Evolutionary conservation across 352 stramenopile species (phyloP).

Genomic region (Phytophthora aleatoria): DNA sequence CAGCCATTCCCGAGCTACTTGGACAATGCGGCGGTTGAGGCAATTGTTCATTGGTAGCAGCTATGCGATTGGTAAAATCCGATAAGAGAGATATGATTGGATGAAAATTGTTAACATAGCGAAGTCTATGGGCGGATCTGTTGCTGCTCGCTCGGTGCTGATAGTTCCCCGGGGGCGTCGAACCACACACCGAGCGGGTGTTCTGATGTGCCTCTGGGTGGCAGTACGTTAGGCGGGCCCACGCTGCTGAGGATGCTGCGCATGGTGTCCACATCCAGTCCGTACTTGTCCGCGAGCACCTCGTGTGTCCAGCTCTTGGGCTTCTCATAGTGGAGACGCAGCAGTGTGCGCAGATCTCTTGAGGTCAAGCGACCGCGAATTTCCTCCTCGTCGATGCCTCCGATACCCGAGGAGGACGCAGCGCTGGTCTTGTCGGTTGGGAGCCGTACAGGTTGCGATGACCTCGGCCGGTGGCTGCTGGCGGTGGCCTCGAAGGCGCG

Average conservation of each 20-base stretch:
- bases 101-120: neutral
- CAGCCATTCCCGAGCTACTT: slow-evolving; percentile 33
- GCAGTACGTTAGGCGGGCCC: slow-evolving; percentile 64
- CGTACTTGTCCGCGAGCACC: slow-evolving; percentile 58
- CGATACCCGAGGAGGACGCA: slow-evolving; percentile 43
- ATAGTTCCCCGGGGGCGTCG: slow-evolving; percentile 7
- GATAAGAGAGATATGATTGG: neutral
- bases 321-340: slow-evolving; percentile 71
- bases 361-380: slow-evolving; percentile 58
- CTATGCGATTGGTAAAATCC: neutral
- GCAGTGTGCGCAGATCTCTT: slow-evolving; percentile 55
- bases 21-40: neutral
- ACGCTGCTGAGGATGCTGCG: slow-evolving; percentile 42
- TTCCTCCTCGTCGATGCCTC: slow-evolving; percentile 39
- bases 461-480: slow-evolving; percentile 62
- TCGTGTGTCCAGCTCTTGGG: slow-evolving; percentile 51
- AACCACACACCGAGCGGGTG: slow-evolving; percentile 73
- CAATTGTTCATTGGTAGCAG: neutral
- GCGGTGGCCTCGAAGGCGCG: slow-evolving; percentile 62
- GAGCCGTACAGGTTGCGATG: slow-evolving; percentile 44
- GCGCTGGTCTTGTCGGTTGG: slow-evolving; percentile 60
- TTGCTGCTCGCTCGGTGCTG: neutral
- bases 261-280: slow-evolving; percentile 41
- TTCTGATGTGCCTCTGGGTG: slow-evolving; percentile 48
- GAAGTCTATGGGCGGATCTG: neutral